Base-by-base conservation (phyloP, 1,284 basidiomycete species). In the Exobasidium rhododendri region DNA sequence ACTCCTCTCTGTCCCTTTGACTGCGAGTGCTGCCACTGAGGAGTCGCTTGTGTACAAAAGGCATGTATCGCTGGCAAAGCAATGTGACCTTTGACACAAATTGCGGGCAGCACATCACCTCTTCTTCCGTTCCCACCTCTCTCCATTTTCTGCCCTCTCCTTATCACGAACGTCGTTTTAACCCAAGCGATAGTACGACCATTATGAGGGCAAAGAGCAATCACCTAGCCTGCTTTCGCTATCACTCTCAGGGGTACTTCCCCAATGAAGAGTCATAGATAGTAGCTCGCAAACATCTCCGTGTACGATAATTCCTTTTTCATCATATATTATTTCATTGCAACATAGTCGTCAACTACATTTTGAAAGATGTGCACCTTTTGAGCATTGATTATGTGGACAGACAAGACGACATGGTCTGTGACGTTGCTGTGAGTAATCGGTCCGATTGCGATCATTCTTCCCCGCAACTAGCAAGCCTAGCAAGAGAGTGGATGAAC, bases 131-230 rank as follows among this genome's bases (percentile, higher is more conserved):
- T 26, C 13, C 46, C 46, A 47, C 7, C 46, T 22, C 11, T 22
- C 47, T 24, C 14, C 24, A 7, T 24, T 24, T 50, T 13, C 20
- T 50, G 47, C 47, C 47, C 47, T 50, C 26, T 28, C 47, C 47
- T 50, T 50, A 50, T 50, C 47, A 50, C 47, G 47, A 50, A 50
- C 47, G 13, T 50, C 47, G 47, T 50, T 28, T 26, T 20, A 13
- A 40, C 20, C 47, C 4, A 50, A 50, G 28, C 47, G 47, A 50
- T 50, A 28, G 47, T 50, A 50, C 47, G 47, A 20, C 26, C 47
- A 50, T 50, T 50, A 50, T 20, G 26, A 50, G 47, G 47, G 47
- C 47, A 50, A 50, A 50, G 47, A 50, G 20, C 13, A 50, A 50
- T 50, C n/a, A 6, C 14, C 5, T 50, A 50, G 47, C 47, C 47